Evolutionary conservation across 352 stramenopile genomes (phyloP).

Genomic region (Phytophthora cactorum): DNA sequence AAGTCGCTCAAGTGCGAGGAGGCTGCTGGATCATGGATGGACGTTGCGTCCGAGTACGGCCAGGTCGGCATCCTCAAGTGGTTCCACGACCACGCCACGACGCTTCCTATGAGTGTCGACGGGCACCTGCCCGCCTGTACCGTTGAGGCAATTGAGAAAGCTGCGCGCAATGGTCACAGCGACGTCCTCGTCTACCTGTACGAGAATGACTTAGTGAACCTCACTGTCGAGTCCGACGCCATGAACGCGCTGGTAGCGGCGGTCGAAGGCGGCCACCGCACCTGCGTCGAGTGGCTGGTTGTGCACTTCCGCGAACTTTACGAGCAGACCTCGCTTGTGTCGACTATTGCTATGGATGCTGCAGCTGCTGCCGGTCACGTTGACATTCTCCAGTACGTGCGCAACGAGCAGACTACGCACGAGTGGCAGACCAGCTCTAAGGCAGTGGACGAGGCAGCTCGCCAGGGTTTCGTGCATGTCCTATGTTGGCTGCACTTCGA

Average conservation of each 20-base stretch:
- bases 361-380: conserved; percentile 58
- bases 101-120: conserved; percentile 64
- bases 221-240: conserved; percentile 49
- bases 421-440: conserved; percentile 61
- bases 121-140: conserved; percentile 56
- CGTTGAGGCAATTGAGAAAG: conserved; percentile 64
- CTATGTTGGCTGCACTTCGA: conserved; percentile 62
- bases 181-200: conserved; percentile 62
- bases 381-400: conserved; percentile 65
- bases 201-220: conserved; percentile 57
- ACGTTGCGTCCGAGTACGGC: conserved; percentile 72
- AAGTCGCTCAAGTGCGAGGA: conserved; percentile 76
- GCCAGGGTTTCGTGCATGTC: conserved; percentile 57
- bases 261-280: conserved; percentile 53
- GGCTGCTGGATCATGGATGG: conserved; percentile 68
- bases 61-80: conserved; percentile 69
- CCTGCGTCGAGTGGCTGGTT: conserved; percentile 69
- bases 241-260: conserved; percentile 66
- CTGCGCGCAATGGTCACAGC: conserved; percentile 68
- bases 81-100: conserved; percentile 67
- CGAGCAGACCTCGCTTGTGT: conserved; percentile 29
- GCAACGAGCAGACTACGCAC: conserved; percentile 40
- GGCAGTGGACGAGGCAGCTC: conserved; percentile 61
- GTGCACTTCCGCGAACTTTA: conserved; percentile 52
- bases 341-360: conserved; percentile 56